phyloP scores from a whole-genome alignment of 169 alveolate genomes.

The Amoebophrya sp. region DNA sequence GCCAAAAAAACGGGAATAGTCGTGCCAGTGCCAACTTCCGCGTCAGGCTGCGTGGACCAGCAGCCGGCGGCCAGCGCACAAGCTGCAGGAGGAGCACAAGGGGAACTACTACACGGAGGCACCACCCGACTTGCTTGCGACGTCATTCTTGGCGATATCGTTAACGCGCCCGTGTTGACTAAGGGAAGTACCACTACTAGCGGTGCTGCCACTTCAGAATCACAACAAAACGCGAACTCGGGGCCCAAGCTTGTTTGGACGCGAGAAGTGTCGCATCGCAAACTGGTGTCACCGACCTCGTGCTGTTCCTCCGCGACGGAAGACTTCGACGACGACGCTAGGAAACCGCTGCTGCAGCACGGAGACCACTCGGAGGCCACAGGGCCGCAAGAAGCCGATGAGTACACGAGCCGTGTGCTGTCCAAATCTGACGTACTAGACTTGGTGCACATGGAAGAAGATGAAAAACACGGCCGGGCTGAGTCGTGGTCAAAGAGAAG shows the following conservation, averaged over 20 bases:
- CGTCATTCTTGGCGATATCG: background rate
- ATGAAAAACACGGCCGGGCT: background rate
- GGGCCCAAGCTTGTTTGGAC: background rate
- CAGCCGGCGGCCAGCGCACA: no score
- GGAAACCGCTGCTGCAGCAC: no score
- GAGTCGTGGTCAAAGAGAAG: no score
- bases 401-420: no score
- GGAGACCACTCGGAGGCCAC: no score
- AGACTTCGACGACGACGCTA: no score
- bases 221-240: background rate
- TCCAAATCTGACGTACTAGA: background rate
- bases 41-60: background rate
- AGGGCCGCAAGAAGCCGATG: no score
- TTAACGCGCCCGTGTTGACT: background rate
- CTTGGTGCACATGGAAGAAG: background rate
- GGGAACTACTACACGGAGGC: no score
- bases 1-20: background rate
- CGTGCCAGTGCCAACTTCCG: background rate
- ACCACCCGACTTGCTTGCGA: no score
- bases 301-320: background rate
- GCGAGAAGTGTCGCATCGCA: background rate
- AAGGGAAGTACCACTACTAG: background rate
- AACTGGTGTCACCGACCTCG: background rate
- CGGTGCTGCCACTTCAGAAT: background rate
- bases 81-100: no score